Evolutionary conservation across 2,329 filamentous ascomycete genomes (phyloP), one percentile per base, ranked within the genome.

Genomic region (Penicillium sp.): DNA sequence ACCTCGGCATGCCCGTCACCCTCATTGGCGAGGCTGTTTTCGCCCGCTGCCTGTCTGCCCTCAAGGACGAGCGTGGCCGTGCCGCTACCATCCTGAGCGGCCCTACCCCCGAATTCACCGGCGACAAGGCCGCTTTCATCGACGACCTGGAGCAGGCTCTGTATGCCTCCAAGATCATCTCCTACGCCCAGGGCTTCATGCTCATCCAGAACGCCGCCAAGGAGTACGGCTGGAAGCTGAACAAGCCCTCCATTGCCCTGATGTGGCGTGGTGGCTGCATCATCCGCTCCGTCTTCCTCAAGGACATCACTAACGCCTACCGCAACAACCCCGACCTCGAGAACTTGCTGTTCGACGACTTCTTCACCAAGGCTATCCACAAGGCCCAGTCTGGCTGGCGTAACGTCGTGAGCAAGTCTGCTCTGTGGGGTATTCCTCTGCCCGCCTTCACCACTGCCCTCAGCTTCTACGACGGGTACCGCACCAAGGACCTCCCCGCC

Each of bases 181-280:
- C 93, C 18, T 98, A 98, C 72, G 90, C 93, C 59, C 93, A 98
- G 78, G 93, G 93, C 71, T 98, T 98, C 83, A 97, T 97, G 91
- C 83, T 98, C 68, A 97, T 98, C 83, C 91, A 97, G 79, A 86
- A 95, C 77, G 89, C 93, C 63, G 93, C 91, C 74, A 90, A 86
- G 75, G 88, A 97, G 74, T 98, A 94, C 79, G 75, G 76, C 63
- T 98, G 93, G 93, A 96, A 96, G 83, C 86, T 98, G 63, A 96
- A 98, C 86, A 97, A 97, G 86, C 93, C 93, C 59, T 95, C 94
- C 65, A 98, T 98, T 68, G 93, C 93, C 64, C 86, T 98, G 70
- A 98, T 98, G 93, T 98, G 93, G 93, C 89, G 93, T 73, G 93
- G 93, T 78, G 93, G 93, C 64, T 98, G 93, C 83, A 98, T 98